Evolutionary conservation across 1,284 basidiomycete genomes (phyloP), one percentile per base, ranked within the genome.

Genomic region (Cutaneotrichosporon mucoides): DNA sequence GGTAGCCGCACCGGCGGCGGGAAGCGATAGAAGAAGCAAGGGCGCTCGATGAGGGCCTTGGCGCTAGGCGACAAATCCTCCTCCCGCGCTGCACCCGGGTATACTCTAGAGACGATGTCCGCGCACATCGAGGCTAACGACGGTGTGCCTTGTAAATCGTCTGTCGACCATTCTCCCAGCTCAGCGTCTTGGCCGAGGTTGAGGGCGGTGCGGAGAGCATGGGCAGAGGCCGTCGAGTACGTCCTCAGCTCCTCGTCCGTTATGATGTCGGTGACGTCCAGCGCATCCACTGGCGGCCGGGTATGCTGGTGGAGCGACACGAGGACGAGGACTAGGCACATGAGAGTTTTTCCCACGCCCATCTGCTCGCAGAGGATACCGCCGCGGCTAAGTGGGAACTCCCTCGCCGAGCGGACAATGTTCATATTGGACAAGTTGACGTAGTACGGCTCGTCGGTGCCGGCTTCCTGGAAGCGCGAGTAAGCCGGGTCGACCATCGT

Each of bases 321-420:
- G 7, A 76, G 57, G 42, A 80, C 70, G 13, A 80, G 69, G 0
- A 78, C 67, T 15, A 80, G 68, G 36, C 69, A 73, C 58, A 79
- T 79, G 37, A 78, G 62, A 0, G 78, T 79, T 64, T 80, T 80
- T 42, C 79, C 79, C 0, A 64, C 62, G 12, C 79, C 79, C 79
- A 80, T 80, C 43, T 79, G 78, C 50, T 80, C 79, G 57, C 78
- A 76, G 64, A 77, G 57, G 11, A 77, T 73, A 2, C 76, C 76
- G 5, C 76, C 76, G 38, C 66, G 59, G 4, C 73, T 69, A 6
- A 76, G 61, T 12, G 73, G 67, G 56, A 71, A 73, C 53, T 69
- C 66, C 1, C 60, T 65, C 0, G 73, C 70, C 52, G 69, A 51
- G 8, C 66, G 57, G 16, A 69, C 66, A 11, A 76, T 65, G 41